Evolutionary conservation across 352 stramenopile species (phyloP).

Genomic region (Phytophthora fragariae): DNA sequence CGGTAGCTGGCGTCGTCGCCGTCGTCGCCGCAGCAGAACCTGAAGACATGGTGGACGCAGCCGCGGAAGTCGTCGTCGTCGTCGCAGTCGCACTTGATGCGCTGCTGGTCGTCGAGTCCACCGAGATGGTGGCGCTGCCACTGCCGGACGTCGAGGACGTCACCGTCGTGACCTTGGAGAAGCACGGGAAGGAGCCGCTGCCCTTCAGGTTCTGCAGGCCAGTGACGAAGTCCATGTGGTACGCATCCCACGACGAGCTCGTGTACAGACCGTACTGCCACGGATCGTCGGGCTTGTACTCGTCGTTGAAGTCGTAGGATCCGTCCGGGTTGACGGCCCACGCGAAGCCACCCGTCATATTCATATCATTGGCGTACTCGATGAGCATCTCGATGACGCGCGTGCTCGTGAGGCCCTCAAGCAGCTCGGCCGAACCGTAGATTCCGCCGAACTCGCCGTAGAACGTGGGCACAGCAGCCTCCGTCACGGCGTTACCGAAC

Average conservation of each 20-base stretch:
- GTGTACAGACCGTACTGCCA: constrained; percentile 83
- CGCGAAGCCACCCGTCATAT: constrained; percentile 81
- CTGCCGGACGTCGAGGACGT: constrained; percentile 41
- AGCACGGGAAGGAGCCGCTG: constrained; percentile 79
- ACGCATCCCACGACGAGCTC: constrained; percentile 67
- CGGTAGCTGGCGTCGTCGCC: constrained; percentile 2
- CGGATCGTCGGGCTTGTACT: constrained; percentile 61
- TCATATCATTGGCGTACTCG: constrained; percentile 65
- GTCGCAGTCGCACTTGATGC: constrained; percentile 32
- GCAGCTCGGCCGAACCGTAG: constrained; percentile 63
- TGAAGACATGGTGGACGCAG: constrained; percentile 27
- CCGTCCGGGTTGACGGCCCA: constrained; percentile 86
- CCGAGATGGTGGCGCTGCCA: constrained; percentile 35
- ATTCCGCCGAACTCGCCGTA: constrained; percentile 88
- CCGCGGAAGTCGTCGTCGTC: constrained; percentile 31
- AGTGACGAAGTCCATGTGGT: constrained; percentile 77
- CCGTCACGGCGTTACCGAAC: constrained; percentile 68
- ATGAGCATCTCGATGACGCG: constrained; percentile 80
- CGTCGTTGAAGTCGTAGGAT: constrained; percentile 81
- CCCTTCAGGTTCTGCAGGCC: constrained; percentile 72
- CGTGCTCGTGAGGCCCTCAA: constrained; percentile 69
- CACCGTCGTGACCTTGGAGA: constrained; percentile 47
- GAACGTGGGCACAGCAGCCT: constrained; percentile 63
- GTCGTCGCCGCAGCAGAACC: constrained; percentile 22
- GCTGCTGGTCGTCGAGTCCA: constrained; percentile 32